Base-by-base conservation (phyloP, 306 rosid genomes). In the Trifolium repens region DNA sequence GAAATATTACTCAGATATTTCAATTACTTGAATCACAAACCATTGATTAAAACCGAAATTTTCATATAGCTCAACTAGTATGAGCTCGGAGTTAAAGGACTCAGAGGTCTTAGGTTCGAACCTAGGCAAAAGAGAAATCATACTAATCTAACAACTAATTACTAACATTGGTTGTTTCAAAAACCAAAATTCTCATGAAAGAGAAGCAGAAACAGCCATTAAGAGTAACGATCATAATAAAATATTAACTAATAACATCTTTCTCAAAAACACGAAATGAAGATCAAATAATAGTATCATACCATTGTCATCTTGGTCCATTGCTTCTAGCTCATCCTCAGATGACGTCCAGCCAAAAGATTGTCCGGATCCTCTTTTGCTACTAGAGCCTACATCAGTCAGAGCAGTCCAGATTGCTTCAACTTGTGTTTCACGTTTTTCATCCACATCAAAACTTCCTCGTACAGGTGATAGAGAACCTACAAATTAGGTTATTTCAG, bases 291-390 rank as follows among this genome's bases (percentile, higher is more conserved):
- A 74, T 37, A 59, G 67, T 68, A 37, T 22, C 35, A 67, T 67
- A 96, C 98, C 98, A 81, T 84, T 97, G 72, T 84, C 96, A 80
- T 92, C 96, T 75, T 89, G 91, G 55, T 89, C 96, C 89, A 86
- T 88, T 71, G 92, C 81, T 77, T 91, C 99, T 44, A 74, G 84
- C 78, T 96, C 99, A 78, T 96, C 99, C 79, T 96, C 99, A 19
- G 98, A 92, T 43, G 97, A 90, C 12, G 90, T 81, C 99, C 99
- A 96, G 73, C 97, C 94, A 79, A 89, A 70, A 27, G 89, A 80
- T 79, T 72, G 83, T 16, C 67, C 77, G 19, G 35, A 12, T 60
- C 76, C 82, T 32, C 81, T 84, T 66, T 67, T 79, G 80, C 99
- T 89, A 68, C 96, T 87, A 58, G 98, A 89, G 67, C 96, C 92